These are phyloP conservation scores for Leccinum boreale DNA, from an alignment of 768 basidiomycete genomes.

Conservation along the genomic window DNA sequence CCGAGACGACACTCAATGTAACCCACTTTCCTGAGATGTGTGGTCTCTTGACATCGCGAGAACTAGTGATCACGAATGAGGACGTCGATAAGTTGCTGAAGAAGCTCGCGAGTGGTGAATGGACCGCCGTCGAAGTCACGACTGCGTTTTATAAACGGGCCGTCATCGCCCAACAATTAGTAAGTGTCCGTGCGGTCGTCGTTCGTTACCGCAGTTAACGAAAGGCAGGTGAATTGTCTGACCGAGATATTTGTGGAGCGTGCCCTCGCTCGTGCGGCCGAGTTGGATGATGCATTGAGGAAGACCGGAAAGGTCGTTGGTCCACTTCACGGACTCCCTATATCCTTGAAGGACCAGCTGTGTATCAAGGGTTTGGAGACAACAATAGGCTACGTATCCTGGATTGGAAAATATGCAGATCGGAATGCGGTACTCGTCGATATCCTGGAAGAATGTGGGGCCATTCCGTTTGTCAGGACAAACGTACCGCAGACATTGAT, in stretches of 20 bases:
- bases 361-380: constrained; percentile 66
- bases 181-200: constrained; percentile 28
- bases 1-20: constrained; percentile 48
- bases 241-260: constrained; percentile 81
- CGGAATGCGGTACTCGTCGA: constrained; percentile 62
- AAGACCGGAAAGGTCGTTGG: constrained; percentile 65
- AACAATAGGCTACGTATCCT: constrained; percentile 73
- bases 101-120: constrained; percentile 50
- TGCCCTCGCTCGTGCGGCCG: constrained; percentile 59
- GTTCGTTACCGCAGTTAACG: neutral
- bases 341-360: constrained; percentile 75
- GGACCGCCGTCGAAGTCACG: constrained; percentile 67
- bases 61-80: constrained; percentile 60
- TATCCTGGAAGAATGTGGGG: constrained; percentile 64
- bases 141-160: constrained; percentile 76
- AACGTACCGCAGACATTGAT: constrained; percentile 76
- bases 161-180: constrained; percentile 74
- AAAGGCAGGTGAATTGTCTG: constrained; percentile 66
- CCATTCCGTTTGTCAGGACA: constrained; percentile 67
- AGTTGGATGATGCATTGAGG: constrained; percentile 61
- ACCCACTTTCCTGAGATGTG: constrained; percentile 49
- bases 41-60: constrained; percentile 37
- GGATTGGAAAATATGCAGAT: constrained; percentile 59
- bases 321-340: constrained; percentile 71
- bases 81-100: constrained; percentile 44